Percentiles rank a stretch among this genome's conserved stretches.
phyloP scores from a whole-genome alignment of 176 grass and related monocot species.

The Cymbopogon citratus region DNA sequence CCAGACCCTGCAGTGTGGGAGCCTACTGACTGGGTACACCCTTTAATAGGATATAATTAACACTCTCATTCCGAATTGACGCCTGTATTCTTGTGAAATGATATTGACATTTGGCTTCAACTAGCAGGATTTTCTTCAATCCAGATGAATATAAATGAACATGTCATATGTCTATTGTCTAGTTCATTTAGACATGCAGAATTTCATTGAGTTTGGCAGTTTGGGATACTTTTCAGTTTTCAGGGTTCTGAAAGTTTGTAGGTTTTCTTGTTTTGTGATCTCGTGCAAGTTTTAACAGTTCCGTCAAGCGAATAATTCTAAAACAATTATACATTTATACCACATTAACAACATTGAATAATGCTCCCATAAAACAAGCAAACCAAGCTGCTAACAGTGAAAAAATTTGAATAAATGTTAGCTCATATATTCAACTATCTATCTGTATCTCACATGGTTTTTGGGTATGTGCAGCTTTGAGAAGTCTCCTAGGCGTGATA shows the following conservation, averaged over 20 bases:
- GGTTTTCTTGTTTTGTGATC: neutral
- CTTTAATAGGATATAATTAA: neutral
- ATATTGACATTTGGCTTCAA: constrained; percentile 3
- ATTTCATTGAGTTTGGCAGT: neutral
- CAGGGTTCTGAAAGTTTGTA: neutral
- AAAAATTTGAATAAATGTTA: neutral
- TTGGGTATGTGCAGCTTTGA: constrained; percentile 70
- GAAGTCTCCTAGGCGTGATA: constrained; percentile 74
- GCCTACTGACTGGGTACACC: no score
- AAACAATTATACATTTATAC: neutral
- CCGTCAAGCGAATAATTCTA: neutral
- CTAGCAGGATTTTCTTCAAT: neutral
- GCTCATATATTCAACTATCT: neutral
- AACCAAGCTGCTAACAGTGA: neutral
- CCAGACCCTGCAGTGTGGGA: no score
- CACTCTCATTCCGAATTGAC: neutral
- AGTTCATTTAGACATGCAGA: neutral
- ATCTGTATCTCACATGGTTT: neutral
- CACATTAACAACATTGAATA: neutral
- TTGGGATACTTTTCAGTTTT: neutral
- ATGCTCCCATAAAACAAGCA: neutral
- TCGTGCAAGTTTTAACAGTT: neutral
- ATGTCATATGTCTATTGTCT: neutral
- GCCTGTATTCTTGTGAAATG: neutral
- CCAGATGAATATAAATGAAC: neutral